phyloP scores from a whole-genome alignment of 106 monocot species.

The Dioscorea alata region DNA sequence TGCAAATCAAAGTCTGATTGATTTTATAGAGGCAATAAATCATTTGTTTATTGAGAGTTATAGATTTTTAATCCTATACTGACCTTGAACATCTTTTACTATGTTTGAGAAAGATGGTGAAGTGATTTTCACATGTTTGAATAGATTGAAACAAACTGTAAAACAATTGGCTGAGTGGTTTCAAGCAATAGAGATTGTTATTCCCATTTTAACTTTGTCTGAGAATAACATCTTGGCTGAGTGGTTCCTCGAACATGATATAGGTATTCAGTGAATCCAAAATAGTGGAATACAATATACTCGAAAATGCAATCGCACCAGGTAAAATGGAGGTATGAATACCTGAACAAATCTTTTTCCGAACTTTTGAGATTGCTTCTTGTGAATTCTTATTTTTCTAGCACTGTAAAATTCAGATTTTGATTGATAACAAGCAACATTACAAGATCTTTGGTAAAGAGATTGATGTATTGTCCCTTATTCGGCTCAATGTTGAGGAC shows the following conservation, averaged over 20 bases:
- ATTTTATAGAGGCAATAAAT: too few relatives aligned
- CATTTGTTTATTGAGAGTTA: too few relatives aligned
- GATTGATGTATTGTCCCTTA: constrained; percentile 43
- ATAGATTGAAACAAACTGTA: too few relatives aligned
- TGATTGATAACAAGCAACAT: constrained; percentile 82
- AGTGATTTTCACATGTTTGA: too few relatives aligned
- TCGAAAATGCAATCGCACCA: constrained; percentile 44
- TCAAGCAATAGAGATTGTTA: too few relatives aligned
- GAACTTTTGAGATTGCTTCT: background rate
- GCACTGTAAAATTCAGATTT: constrained; percentile 24
- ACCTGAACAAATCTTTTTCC: background rate
- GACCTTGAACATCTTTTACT: too few relatives aligned
- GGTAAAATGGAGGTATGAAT: constrained; percentile 46
- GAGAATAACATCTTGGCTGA: too few relatives aligned
- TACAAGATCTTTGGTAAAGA: constrained; percentile 55
- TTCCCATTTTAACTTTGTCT: too few relatives aligned
- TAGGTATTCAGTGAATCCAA: constrained; percentile 70
- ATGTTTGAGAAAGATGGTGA: too few relatives aligned
- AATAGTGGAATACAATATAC: constrained; percentile 59
- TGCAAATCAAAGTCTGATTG: too few relatives aligned
- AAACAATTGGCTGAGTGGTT: too few relatives aligned
- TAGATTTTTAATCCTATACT: too few relatives aligned
- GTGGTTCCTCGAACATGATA: background rate
- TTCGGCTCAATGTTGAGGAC: constrained; percentile 37
- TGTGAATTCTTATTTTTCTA: background rate